A percentile compares a stretch with the other conserved stretches of the same genome.
Evolutionary conservation across 345 rosid species (phyloP).

Genomic region (Geranium brycei): DNA sequence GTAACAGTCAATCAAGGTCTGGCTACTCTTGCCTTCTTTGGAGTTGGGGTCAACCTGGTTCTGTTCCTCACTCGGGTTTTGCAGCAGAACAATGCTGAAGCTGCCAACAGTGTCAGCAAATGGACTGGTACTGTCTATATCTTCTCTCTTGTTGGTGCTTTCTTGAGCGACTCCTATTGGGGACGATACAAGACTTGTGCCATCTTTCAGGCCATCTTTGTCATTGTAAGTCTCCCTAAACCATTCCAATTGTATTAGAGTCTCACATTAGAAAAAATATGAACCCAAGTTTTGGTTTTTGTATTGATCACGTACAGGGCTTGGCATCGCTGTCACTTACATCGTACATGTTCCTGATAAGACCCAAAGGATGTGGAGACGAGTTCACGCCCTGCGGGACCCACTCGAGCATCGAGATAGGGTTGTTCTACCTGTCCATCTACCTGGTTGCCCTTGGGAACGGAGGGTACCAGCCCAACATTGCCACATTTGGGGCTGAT

Average conservation of each 20-base stretch:
- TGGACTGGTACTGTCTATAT: conserved; percentile 99
- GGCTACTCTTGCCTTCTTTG: conserved; percentile 96
- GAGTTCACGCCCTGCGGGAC: conserved; percentile 50
- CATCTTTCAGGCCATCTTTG: conserved; percentile 84
- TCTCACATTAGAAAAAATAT: too few relatives aligned
- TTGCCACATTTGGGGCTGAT: conserved; percentile 92
- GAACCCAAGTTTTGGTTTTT: too few relatives aligned
- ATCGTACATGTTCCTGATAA: conserved; percentile 56
- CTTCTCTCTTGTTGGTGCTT: conserved; percentile 94
- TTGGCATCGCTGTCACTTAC: conserved; percentile 58
- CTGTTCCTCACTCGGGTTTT: conserved; percentile 88
- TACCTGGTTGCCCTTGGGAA: conserved; percentile 84
- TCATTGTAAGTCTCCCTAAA: conserved; percentile 44
- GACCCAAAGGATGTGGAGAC: conserved; percentile 79
- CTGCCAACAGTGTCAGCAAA: conserved; percentile 96
- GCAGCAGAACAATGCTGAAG: conserved; percentile 85
- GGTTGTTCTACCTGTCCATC: conserved; percentile 73
- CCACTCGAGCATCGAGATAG: conserved; percentile 56
- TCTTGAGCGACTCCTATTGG: conserved; percentile 97
- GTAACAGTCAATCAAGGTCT: conserved; percentile 84
- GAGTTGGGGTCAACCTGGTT: conserved; percentile 93
- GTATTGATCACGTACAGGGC: conserved; percentile 47
- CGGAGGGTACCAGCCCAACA: conserved; percentile 97
- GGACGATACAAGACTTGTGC: conserved; percentile 98
- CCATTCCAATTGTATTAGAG: too few relatives aligned